Evolutionary conservation across 2,329 filamentous ascomycete genomes (phyloP).

Genomic region (Ceratocystiopsis sp.): DNA sequence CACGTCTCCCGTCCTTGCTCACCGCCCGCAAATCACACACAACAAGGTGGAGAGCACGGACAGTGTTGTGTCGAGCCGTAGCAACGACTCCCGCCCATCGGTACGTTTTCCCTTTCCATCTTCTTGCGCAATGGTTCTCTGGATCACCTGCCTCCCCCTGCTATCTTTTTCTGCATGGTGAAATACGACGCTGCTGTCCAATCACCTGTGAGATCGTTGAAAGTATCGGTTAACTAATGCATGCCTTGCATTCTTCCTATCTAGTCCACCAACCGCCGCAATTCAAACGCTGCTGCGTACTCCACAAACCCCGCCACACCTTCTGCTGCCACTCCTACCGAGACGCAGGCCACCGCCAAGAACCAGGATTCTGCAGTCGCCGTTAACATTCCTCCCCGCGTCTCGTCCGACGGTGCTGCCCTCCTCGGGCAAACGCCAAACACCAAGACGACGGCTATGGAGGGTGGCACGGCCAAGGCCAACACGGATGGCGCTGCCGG

Average conservation of each 20-base stretch:
- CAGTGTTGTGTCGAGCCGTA: slow-evolving; percentile 41
- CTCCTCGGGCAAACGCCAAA: too few species aligned
- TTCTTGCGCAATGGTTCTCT: slow-evolving; percentile 1
- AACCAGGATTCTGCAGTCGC: slow-evolving; percentile 36
- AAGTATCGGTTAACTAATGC: slow-evolving; percentile 26
- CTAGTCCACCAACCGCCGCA: slow-evolving; percentile 39
- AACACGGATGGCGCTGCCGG: too few species aligned
- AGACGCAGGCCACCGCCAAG: slow-evolving; percentile 22
- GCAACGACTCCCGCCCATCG: slow-evolving; percentile 42
- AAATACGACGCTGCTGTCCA: slow-evolving; percentile 16
- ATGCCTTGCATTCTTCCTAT: slow-evolving; percentile 14
- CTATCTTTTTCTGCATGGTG: background rate
- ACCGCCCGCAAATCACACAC: slow-evolving; percentile 15
- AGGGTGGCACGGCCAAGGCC: too few species aligned
- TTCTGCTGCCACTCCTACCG: slow-evolving; percentile 14
- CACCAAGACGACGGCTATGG: too few species aligned
- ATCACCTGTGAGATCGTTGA: slow-evolving; percentile 18
- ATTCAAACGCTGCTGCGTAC: slow-evolving; percentile 24
- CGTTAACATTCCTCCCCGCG: slow-evolving; percentile 42
- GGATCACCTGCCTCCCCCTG: slow-evolving; percentile 5
- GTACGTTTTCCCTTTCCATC: slow-evolving; percentile 32
- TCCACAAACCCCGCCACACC: slow-evolving; percentile 26
- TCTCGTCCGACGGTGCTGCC: slow-evolving; percentile 23
- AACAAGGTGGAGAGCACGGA: slow-evolving; percentile 44
- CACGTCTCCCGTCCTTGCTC: slow-evolving; percentile 11